A percentile compares a stretch with the other conserved stretches of the same genome.
Conservation (phyloP, 495 filamentous ascomycete species). For the Hypoxylon lienhwacheense region DNA sequence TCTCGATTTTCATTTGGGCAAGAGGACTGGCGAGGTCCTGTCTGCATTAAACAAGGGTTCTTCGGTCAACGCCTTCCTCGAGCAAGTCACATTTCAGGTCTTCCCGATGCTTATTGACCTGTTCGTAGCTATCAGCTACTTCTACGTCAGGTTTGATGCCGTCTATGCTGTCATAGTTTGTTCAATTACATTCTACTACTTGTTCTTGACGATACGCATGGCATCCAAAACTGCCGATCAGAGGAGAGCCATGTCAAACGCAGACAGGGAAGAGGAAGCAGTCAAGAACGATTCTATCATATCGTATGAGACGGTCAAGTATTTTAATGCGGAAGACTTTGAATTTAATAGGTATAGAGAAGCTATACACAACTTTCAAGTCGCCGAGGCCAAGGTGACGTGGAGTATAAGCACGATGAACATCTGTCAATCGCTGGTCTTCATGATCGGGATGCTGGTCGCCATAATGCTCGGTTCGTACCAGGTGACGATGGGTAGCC, state of each 20-base stretch:
- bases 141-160: slow-evolving; percentile 76
- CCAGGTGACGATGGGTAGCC: slow-evolving; percentile 75
- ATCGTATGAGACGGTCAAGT: slow-evolving; percentile 98
- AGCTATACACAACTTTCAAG: slow-evolving; percentile 80
- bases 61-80: slow-evolving; percentile 94
- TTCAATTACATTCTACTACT: slow-evolving; percentile 92
- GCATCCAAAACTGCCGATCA: slow-evolving; percentile 91
- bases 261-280: slow-evolving; percentile 90
- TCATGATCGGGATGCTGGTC: slow-evolving; percentile 84
- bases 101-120: slow-evolving; percentile 94
- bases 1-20: slow-evolving; percentile 93
- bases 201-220: slow-evolving; percentile 94
- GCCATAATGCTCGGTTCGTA: slow-evolving; percentile 86
- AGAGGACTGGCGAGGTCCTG: slow-evolving; percentile 93
- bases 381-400: slow-evolving; percentile 82
- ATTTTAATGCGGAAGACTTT: slow-evolving; percentile 95
- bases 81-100: slow-evolving; percentile 93
- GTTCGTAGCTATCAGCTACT: slow-evolving; percentile 81
- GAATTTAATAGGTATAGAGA: slow-evolving; percentile 71
- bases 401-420: slow-evolving; percentile 92
- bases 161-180: slow-evolving; percentile 92
- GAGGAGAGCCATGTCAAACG: slow-evolving; percentile 89
- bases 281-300: slow-evolving; percentile 98
- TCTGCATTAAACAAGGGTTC: slow-evolving; percentile 94
- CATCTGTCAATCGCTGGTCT: slow-evolving; percentile 88